These are phyloP conservation scores for Salix caprea DNA, from an alignment of 345 rosid genomes.

Conservation along the genomic window DNA sequence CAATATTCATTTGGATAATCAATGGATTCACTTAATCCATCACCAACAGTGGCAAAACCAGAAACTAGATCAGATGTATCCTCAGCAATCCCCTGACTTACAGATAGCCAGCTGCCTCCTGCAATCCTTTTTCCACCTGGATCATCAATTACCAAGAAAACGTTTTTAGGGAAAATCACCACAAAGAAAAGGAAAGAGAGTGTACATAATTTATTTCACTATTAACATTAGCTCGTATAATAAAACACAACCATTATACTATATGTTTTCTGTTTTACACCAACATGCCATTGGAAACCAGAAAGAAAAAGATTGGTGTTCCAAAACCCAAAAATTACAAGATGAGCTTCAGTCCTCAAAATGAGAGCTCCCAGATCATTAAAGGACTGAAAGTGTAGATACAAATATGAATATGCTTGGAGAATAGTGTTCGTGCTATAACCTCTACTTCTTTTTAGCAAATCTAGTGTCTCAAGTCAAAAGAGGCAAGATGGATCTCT, in stretches of 20 bases:
- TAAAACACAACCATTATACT: neutral
- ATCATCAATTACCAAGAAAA: conserved; percentile 21
- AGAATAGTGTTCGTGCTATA: neutral
- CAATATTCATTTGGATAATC: conserved; percentile 92
- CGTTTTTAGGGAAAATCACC: neutral
- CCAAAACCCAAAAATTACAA: neutral
- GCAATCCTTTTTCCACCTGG: conserved; percentile 75
- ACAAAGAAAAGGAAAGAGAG: neutral
- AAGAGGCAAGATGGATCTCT: neutral
- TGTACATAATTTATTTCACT: neutral
- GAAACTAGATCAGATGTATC: conserved; percentile 96
- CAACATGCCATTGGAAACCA: neutral
- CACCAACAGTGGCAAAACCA: conserved; percentile 96
- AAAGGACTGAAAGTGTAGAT: neutral
- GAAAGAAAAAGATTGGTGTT: neutral
- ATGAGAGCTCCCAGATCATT: neutral
- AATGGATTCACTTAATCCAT: conserved; percentile 88
- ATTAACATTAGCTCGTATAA: neutral
- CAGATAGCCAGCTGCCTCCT: conserved; percentile 96
- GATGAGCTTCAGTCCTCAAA: neutral
- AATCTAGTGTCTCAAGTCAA: neutral
- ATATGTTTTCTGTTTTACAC: neutral
- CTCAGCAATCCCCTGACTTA: conserved; percentile 94
- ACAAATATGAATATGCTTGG: neutral
- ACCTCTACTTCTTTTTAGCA: neutral